Base-by-base conservation (phyloP, 1,139 yeast species). In the Fermentozyma sake region DNA sequence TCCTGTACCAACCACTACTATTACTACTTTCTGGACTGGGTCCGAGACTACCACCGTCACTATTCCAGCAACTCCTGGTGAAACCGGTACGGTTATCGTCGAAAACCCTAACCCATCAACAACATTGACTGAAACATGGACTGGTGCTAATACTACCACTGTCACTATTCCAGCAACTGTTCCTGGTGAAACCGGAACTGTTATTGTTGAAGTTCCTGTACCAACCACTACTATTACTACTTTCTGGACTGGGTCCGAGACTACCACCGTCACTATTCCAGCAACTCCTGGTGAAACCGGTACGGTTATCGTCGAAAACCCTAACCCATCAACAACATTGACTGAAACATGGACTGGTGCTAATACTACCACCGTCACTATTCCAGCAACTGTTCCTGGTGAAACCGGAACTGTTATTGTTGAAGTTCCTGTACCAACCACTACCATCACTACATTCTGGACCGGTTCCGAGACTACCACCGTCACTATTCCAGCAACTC, bases 121-220 rank as follows among this genome's bases (percentile, higher is more conserved):
- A 13, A 41, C 44, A 2, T 12, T 21, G 8, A 31, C 34, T 1
- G 15, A 19, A 3, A 31, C 34, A 4, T 19, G 29, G 38, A 31
- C 31, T 15, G 37, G 29, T 8, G 22, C 25, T 17, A 16, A 7
- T 4, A 30, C 32, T 6, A 16, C 30, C 14, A 33, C 38, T 14
- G 15, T 18, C 22, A 35, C 38, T 7, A 14, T 23, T 3, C 14
- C 39, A 6, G 9, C 27, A n/a, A 42, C 37, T 11, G 48, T 35
- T 5, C 35, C 38, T 1, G 44, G 44, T 13, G 44, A 36, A 7
- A 46, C 48, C 4, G 37, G 31, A n/a, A 48, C 50, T 2, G 35
- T 43, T 4, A 22, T 38, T 1, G 39, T 52, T 11, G 49, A 41
- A 9, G 39, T 44, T 16, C 47, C 57, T 8, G 29, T 29, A 4